Percentiles rank a stretch among this genome's conserved stretches.
Conservation (phyloP, 805 yeast genomes). For the Yamadazyma olivae region DNA sequence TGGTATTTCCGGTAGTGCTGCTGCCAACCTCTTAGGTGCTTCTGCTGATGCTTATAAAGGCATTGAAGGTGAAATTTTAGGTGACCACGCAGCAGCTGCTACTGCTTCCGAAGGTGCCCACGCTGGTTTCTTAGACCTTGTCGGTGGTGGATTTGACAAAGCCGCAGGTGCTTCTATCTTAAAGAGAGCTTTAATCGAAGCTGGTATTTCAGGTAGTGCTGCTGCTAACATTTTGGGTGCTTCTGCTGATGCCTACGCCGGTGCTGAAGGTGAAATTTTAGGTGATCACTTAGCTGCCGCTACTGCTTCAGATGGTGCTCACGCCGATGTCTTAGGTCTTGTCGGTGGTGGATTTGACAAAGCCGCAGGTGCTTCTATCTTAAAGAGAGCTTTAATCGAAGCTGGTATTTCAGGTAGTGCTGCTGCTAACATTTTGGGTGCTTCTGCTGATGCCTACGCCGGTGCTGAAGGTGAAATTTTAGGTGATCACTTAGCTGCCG, state of each 20-base stretch:
- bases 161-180: slow-evolving; percentile 9
- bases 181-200: slow-evolving; percentile 6
- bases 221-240: slow-evolving; percentile 9
- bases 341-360: slow-evolving; percentile 4
- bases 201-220: slow-evolving; percentile 8
- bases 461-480: slow-evolving; percentile 11
- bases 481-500: slow-evolving; percentile 15
- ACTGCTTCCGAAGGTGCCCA: slow-evolving; percentile 9
- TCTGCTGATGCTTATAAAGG: slow-evolving; percentile 10
- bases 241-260: slow-evolving; percentile 9
- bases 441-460: slow-evolving; percentile 8
- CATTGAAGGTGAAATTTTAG: slow-evolving; percentile 11
- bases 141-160: slow-evolving; percentile 4
- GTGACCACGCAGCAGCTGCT: slow-evolving; percentile 14
- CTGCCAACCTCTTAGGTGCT: slow-evolving; percentile 9
- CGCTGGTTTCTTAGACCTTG: slow-evolving; percentile 8
- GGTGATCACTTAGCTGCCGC: slow-evolving; percentile 15
- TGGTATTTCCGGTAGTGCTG: slow-evolving; percentile 7
- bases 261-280: slow-evolving; percentile 10
- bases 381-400: slow-evolving; percentile 3
- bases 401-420: slow-evolving; percentile 10
- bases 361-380: slow-evolving; percentile 8
- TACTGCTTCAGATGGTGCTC: slow-evolving; percentile 9
- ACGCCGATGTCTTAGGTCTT: slow-evolving; percentile 8
- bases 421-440: slow-evolving; percentile 9